Evolutionary conservation across 495 filamentous ascomycete species (phyloP).

Genomic region (Daldinia decipiens): DNA sequence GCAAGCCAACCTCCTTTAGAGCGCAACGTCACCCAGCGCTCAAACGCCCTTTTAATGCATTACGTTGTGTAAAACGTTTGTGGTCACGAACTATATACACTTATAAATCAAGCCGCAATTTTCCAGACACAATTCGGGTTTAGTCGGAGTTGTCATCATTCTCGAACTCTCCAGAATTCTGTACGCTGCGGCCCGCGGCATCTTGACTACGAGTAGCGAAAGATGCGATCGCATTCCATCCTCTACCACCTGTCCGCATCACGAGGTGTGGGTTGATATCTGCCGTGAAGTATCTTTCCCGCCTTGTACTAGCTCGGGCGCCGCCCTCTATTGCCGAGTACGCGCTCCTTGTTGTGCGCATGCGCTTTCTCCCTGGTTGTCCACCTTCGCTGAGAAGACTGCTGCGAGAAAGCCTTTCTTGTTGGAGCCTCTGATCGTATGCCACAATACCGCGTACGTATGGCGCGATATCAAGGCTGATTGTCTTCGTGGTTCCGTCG

Average conservation of each 20-base stretch:
- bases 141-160: not conserved
- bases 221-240: slow-evolving; percentile 66
- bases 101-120: not conserved
- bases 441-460: slow-evolving; percentile 83
- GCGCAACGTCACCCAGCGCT: slow-evolving; percentile 19
- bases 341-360: slow-evolving; percentile 80
- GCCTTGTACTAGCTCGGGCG: slow-evolving; percentile 72
- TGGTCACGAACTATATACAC: slow-evolving; percentile 22
- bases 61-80: not conserved
- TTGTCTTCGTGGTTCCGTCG: slow-evolving; percentile 69
- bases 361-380: slow-evolving; percentile 66
- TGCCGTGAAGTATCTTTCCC: slow-evolving; percentile 81
- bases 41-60: slow-evolving; percentile 5
- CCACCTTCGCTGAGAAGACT: slow-evolving; percentile 66
- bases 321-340: slow-evolving; percentile 87
- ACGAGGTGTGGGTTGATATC: slow-evolving; percentile 70
- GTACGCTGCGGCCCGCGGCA: not conserved
- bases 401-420: slow-evolving; percentile 71
- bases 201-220: slow-evolving; percentile 5
- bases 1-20: slow-evolving; percentile 15
- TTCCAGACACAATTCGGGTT: not conserved
- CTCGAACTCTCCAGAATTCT: slow-evolving; percentile 1
- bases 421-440: slow-evolving; percentile 75
- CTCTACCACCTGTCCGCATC: slow-evolving; percentile 70
- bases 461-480: slow-evolving; percentile 82